Base-by-base conservation (phyloP, 2,329 filamentous ascomycete genomes). In the Ciborinia camelliae region DNA sequence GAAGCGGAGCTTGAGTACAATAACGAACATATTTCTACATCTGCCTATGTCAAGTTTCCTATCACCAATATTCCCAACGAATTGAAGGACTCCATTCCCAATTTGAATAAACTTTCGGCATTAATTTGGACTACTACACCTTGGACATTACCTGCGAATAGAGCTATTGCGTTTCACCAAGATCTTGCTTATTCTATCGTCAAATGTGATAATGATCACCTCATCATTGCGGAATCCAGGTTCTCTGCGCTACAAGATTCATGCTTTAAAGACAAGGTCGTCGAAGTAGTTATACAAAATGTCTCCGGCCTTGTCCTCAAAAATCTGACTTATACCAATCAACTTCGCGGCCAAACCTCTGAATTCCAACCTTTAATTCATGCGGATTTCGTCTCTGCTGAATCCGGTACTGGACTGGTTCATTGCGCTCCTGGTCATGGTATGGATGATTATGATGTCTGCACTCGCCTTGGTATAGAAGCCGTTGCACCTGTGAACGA, bases 101-200 rank as follows among this genome's bases (percentile, higher is more conserved):
- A 72, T 3, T 69, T 77, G 2, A 81, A 81, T 15, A 65, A 81
- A 6, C 74, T 97, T 14, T 89, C 84, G 75, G 91, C 90, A n/a
- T 83, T 95, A n/a, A 91, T 98, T 60, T 99, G 95, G 95, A 99
- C 95, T 2, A 99, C 95, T 0, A 99, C 95, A 0, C 95, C 95
- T 0, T 99, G 95, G 95, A 99, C 95, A 0, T 80, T 99, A 6
- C 94, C 95, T 0, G 93, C 94, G 2, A 99, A 99, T 75, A 87
- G 86, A 74, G 93, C 91, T 0, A 92, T 99, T 75, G 93, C 92
- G 2, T 83, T 98, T 43, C 87, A 92, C 71, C 80, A 84, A 8
- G 86, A 90, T 47, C 78, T 98, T 67, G 80, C 86, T 51, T 99
- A 98, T 75, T 81, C 82, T 4, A 77, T 96, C 26, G 79, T 96